A percentile compares a stretch with the other conserved stretches of the same genome.
phyloP scores from a whole-genome alignment of 1,284 basidiomycete species.

The Ustilago tritici region DNA sequence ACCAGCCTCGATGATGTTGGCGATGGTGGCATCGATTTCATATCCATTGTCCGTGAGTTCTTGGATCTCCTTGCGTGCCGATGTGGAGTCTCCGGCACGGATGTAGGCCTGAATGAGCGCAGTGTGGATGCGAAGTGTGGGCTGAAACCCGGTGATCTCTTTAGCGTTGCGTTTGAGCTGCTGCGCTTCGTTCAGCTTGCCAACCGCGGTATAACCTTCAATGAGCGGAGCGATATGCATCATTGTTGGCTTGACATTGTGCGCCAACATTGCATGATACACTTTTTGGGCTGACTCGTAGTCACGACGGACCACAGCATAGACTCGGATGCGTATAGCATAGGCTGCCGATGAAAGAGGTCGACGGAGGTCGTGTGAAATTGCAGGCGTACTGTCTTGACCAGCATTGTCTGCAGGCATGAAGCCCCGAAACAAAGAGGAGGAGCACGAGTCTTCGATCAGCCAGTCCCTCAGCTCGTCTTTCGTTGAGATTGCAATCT shows the following conservation, averaged over 20 bases:
- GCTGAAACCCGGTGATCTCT: constrained; percentile 20
- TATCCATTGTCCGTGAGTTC: constrained; percentile 34
- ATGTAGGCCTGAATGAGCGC: constrained; percentile 48
- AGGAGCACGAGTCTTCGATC: constrained; percentile 29
- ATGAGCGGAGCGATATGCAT: constrained; percentile 54
- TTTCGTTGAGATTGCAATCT: constrained; percentile 3
- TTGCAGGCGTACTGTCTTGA: neutral
- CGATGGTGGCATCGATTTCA: constrained; percentile 36
- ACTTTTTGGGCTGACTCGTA: constrained; percentile 41
- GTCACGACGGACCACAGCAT: constrained; percentile 47
- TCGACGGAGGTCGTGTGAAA: constrained; percentile 18
- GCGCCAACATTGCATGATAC: constrained; percentile 47
- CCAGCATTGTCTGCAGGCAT: neutral
- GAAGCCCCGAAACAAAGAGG: constrained; percentile 13
- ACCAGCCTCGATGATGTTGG: constrained; percentile 47
- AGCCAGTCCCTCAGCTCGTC: constrained; percentile 44
- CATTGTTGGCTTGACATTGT: constrained; percentile 38
- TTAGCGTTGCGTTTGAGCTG: constrained; percentile 38
- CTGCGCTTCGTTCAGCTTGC: constrained; percentile 40
- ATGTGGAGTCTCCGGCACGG: constrained; percentile 15
- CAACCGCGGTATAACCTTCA: constrained; percentile 40
- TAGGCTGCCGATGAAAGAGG: constrained; percentile 38
- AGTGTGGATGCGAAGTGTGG: constrained; percentile 49
- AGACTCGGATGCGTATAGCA: constrained; percentile 51
- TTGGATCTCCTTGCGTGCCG: constrained; percentile 30